Base-by-base conservation (phyloP, 768 basidiomycete species). In the Rhizopogon salebrosus region DNA sequence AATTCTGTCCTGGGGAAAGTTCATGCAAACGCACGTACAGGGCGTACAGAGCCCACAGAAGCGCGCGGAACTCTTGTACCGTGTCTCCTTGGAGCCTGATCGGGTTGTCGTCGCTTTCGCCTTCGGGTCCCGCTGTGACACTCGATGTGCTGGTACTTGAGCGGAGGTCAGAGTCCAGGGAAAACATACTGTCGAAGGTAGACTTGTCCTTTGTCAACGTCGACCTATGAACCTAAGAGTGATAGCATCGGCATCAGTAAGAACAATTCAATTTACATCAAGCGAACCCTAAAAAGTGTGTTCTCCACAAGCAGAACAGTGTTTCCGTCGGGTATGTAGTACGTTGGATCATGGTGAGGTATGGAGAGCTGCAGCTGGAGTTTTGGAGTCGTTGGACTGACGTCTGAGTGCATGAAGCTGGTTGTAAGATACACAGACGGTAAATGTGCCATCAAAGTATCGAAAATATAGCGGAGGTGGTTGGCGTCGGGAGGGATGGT, bases 31-130 rank as follows among this genome's bases (percentile, higher is more conserved):
- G 43, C 46, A 73, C 79, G 62, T 67, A 83, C 81, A 73, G 60
- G 0, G 77, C 74, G 57, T 81, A 76, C 41, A 80, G 60, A 3
- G 75, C 72, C 78, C 80, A 82, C 34, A 82, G 64, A 36, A 84
- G 70, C 3, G 77, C 78, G 10, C 76, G 70, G 57, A 81, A 80
- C 43, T 79, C 75, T 40, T 75, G 75, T 22, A 71, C 73, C 6
- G 71, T 71, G 54, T 82, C 80, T 6, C 71, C 70, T 36, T 71
- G 73, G 31, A 82, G 68, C 27, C 67, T 61, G 35, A 81, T 77
- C 2, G 79, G 80, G 36, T 74, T 71, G 56, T 76, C 75, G 63
- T 82, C 80, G 60, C 70, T 72, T 51, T 67, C 67, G 2, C 80
- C 80, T 56, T 82, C 80, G 18, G 70, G 59, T 13, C 65, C 64